These are phyloP conservation scores for Hyaloperonospora arabidopsidis DNA, from an alignment of 352 stramenopile species.

Conservation along the genomic window DNA sequence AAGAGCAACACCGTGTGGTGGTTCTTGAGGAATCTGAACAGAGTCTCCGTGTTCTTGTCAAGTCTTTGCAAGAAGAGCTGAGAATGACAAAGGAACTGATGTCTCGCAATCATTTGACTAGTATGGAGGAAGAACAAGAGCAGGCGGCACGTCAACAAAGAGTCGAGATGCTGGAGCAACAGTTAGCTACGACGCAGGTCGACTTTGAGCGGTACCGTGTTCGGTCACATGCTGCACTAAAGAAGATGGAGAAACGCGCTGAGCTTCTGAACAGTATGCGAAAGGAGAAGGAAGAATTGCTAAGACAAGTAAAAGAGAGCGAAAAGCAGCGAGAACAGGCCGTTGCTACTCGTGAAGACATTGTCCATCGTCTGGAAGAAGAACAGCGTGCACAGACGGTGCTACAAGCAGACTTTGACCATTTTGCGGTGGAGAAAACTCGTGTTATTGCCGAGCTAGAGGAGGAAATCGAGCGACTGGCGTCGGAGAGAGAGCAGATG, in stretches of 20 bases:
- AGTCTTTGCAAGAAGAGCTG: slow-evolving; percentile 27
- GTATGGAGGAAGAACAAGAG: slow-evolving; percentile 17
- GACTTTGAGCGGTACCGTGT: slow-evolving; percentile 68
- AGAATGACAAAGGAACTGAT: slow-evolving; percentile 10
- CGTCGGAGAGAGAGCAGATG: slow-evolving; percentile 11
- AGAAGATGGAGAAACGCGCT: slow-evolving; percentile 75
- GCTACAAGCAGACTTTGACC: slow-evolving; percentile 34
- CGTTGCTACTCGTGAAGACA: slow-evolving; percentile 9
- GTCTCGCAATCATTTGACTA: slow-evolving; percentile 18
- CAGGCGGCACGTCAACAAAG: slow-evolving; percentile 26
- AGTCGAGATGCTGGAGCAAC: slow-evolving; percentile 21
- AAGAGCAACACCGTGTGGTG: slow-evolving; percentile 12
- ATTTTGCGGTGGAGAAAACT: slow-evolving; percentile 26
- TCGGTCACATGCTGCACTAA: slow-evolving; percentile 47
- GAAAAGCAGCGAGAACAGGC: slow-evolving; percentile 15
- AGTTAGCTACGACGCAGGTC: slow-evolving; percentile 30
- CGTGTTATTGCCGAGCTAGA: slow-evolving; percentile 22
- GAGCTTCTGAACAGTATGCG: slow-evolving; percentile 75
- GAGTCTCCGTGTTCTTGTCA: slow-evolving; percentile 16
- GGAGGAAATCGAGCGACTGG: slow-evolving; percentile 12
- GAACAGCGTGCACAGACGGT: slow-evolving; percentile 22
- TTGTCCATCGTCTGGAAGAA: slow-evolving; percentile 23
- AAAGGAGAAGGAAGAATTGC: slow-evolving; percentile 56
- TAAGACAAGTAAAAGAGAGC: slow-evolving; percentile 21
- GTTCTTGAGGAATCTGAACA: slow-evolving; percentile 12